phyloP scores from a whole-genome alignment of 441 rosid species.

The Pelargonium australe region DNA sequence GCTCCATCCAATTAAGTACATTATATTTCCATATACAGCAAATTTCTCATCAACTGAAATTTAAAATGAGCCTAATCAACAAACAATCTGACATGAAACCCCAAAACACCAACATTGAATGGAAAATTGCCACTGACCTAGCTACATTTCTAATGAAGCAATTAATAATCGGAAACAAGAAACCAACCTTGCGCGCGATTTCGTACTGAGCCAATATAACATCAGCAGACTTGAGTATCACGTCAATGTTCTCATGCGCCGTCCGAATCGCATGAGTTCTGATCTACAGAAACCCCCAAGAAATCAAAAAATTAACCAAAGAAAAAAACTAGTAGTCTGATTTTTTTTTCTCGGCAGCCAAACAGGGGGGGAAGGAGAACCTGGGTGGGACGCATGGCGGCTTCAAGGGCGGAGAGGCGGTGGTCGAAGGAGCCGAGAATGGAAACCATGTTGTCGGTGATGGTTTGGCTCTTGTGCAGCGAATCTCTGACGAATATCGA shows the following conservation, averaged over 20 bases:
- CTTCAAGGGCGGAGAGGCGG: conserved; percentile 94
- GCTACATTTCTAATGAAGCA: too few species aligned
- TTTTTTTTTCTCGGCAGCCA: too few species aligned
- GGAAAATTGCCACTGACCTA: too few species aligned
- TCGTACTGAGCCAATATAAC: conserved; percentile 71
- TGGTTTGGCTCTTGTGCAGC: conserved; percentile 73
- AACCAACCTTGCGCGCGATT: conserved; percentile 64
- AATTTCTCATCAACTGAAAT: too few species aligned
- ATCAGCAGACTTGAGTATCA: conserved; percentile 69
- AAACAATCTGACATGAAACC: too few species aligned
- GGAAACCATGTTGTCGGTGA: conserved; percentile 82
- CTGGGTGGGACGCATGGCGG: conserved; percentile 99
- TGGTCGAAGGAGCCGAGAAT: conserved; percentile 93
- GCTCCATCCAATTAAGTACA: too few species aligned
- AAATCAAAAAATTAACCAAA: too few species aligned
- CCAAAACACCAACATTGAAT: too few species aligned
- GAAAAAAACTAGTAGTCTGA: too few species aligned
- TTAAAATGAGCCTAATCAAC: too few species aligned
- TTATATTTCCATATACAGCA: too few species aligned
- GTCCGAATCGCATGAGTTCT: conserved; percentile 69
- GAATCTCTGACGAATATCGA: conserved; percentile 59
- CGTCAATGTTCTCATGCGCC: conserved; percentile 88
- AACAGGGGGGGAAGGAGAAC: conserved; percentile 20
- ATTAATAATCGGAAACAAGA: not conserved
- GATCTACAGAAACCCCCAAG: not conserved